Evolutionary conservation across 208 protist genomes (phyloP).

Genomic region (Naegleria fowleri): DNA sequence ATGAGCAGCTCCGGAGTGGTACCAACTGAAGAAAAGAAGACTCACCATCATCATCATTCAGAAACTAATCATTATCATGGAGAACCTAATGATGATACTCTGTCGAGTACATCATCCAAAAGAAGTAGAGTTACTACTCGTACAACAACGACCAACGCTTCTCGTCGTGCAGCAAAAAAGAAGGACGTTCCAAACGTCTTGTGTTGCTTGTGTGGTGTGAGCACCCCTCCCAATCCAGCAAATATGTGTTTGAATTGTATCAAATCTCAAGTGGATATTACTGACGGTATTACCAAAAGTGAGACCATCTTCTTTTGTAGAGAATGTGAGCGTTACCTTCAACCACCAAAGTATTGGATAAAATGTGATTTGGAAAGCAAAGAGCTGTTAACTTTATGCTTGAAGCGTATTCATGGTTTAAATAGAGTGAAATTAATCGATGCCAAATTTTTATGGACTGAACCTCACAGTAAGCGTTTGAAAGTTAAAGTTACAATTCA

Average conservation of each 20-base stretch:
- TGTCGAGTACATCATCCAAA: not conserved
- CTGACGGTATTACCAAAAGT: conserved; percentile 91
- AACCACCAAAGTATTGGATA: conserved; percentile 93
- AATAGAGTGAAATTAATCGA: conserved; percentile 93
- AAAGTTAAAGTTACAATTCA: conserved; percentile 98
- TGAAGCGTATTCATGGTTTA: conserved; percentile 92
- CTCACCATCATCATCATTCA: not conserved
- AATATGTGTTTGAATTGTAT: conserved; percentile 99
- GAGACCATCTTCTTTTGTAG: conserved; percentile 87
- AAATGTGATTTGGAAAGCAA: conserved; percentile 89
- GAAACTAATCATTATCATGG: not conserved
- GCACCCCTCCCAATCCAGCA: conserved; percentile 78
- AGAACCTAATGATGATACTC: not conserved
- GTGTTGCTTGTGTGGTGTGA: conserved; percentile 9
- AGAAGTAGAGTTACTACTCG: not conserved
- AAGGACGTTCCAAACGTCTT: not conserved
- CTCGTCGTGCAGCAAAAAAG: not conserved
- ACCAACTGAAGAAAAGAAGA: not conserved
- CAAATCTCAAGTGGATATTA: conserved; percentile 92
- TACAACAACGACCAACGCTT: not conserved
- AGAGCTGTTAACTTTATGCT: conserved; percentile 93
- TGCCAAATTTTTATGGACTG: conserved; percentile 98
- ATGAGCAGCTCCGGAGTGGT: not conserved
- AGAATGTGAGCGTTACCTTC: conserved; percentile 85
- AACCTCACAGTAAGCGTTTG: conserved; percentile 96